Base-by-base conservation (phyloP, 2,329 filamentous ascomycete genomes). In the Stylonectria norvegica region DNA sequence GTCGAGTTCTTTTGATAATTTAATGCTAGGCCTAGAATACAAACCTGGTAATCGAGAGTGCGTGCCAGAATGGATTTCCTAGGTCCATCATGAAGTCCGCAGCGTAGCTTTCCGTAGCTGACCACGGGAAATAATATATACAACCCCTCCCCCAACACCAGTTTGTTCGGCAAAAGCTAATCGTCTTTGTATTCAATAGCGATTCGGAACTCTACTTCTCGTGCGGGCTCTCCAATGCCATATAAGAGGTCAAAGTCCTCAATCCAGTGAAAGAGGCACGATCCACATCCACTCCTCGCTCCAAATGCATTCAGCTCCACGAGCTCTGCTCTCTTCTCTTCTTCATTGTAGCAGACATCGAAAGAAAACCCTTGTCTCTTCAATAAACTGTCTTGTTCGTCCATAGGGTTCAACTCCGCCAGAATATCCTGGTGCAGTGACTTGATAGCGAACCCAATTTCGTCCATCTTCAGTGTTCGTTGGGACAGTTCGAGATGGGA, bases 271-370 rank as follows among this genome's bases (percentile, higher is more conserved):
- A 71, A 75, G 18, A 73, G 50, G 47, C 67, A 72, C 18, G 64
- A 66, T 6, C 71, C 68, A 53, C 68, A 72, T 4, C 61, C 63
- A 16, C 65, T 69, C 45, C 65, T 58, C 2, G 60, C 63, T 0
- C 70, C 70, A 49, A 73, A 73, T 2, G 60, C 62, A 39, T 72
- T 73, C 23, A 72, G 52, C 49, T 74, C 67, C 11, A 73, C 59
- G n/a, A 73, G 49, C 52, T 48, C 43, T 2, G 47, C 30, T 11
- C n/a, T 23, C 18, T 27, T 40, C 0, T 36, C 38, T 3, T 52
- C 46, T 25, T 65, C 55, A 18, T 67, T 56, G 33, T 62, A 66
- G 12, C 63, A 55, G 12, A 71, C 52, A 45, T 74, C 69, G 43
- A 73, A 72, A 4, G 60, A 62, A 32, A 72, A 66, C 0, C 68